Evolutionary conservation across 1,139 yeast species (phyloP).

Genomic region (Suhomyces ambrosiae): DNA sequence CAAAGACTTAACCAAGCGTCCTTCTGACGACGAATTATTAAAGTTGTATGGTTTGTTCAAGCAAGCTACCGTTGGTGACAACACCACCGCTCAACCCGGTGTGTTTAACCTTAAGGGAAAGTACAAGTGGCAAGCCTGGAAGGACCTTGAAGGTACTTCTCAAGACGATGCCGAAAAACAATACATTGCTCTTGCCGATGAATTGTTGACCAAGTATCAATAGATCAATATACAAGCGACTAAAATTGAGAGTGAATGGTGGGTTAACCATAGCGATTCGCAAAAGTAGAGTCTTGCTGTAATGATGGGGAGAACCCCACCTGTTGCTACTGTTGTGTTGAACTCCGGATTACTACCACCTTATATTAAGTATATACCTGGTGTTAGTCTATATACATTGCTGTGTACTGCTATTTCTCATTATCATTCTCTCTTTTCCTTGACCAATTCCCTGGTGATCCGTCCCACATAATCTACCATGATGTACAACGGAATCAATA

Average conservation of each 20-base stretch:
- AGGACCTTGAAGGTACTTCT: constrained; percentile 76
- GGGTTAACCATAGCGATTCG: background rate
- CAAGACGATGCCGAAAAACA: constrained; percentile 90
- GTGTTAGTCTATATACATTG: too few species aligned
- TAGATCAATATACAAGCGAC: too few species aligned
- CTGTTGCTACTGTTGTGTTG: too few species aligned
- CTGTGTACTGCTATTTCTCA: too few species aligned
- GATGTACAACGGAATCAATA: constrained; percentile 62
- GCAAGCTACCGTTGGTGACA: constrained; percentile 97
- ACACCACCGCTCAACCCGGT: constrained; percentile 81
- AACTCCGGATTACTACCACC: too few species aligned
- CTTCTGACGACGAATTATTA: constrained; percentile 84
- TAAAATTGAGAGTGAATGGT: too few species aligned
- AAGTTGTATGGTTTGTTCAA: constrained; percentile 87
- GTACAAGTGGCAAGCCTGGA: constrained; percentile 98
- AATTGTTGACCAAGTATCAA: constrained; percentile 55
- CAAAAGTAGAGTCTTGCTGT: too few species aligned
- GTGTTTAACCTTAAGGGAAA: constrained; percentile 91
- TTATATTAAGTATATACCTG: too few species aligned
- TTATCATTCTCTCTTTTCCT: constrained; percentile 5
- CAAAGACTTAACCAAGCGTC: constrained; percentile 72
- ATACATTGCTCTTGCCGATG: constrained; percentile 76
- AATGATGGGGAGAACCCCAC: too few species aligned
- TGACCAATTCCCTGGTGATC: constrained; percentile 9
- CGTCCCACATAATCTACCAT: constrained; percentile 41